Base-by-base conservation (phyloP, 2,329 filamentous ascomycete genomes). In the Passalora sequoiae region DNA sequence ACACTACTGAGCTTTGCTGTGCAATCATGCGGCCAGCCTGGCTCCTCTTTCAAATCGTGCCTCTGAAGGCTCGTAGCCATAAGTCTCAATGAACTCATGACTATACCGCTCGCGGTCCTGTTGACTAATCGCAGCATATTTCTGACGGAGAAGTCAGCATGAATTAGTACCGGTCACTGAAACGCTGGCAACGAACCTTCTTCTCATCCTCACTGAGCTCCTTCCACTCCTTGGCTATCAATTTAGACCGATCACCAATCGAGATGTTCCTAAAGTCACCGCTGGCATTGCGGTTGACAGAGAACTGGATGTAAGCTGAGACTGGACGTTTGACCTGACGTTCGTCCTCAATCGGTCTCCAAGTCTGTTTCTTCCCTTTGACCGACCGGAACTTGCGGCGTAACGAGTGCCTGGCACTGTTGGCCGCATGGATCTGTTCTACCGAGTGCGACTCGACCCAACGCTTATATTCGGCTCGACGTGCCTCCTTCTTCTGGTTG, bases 361-460 rank as follows among this genome's bases (percentile, higher is more conserved):
- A 57, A 20, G 20, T 35, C 7, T 35, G 40, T 5, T n/a, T 8
- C 31, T 54, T 55, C 6, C 19, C 17, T 3, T 38, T 48, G 9
- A 38, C 49, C 4, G 48, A 37, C 30, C 36, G 33, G 15, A 37
- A 29, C 16, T 40, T 36, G 27, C 46, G 57, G 25, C 60, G 58
- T 13, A 75, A 54, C 4, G 31, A 8, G 1, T 28, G 46, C 27
- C 81, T 76, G 8, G 81, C 81, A 8, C 51, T 57, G 60, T 85
- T 85, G 44, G 81, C 81, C 3, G 68, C 46, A 33, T 66, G 66
- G 53, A 85, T 83, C 56, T 81, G 60, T 4, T 75, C 66, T 7
- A 77, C 72, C 1, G 76, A 76, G 56, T 80, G 63, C 3, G 61
- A 64, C 22, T 72, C 60, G 15, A 84, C 60, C 77, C 77, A 85